Evolutionary conservation across 2,329 filamentous ascomycete genomes (phyloP).

Genomic region (Colletotrichum sp.): DNA sequence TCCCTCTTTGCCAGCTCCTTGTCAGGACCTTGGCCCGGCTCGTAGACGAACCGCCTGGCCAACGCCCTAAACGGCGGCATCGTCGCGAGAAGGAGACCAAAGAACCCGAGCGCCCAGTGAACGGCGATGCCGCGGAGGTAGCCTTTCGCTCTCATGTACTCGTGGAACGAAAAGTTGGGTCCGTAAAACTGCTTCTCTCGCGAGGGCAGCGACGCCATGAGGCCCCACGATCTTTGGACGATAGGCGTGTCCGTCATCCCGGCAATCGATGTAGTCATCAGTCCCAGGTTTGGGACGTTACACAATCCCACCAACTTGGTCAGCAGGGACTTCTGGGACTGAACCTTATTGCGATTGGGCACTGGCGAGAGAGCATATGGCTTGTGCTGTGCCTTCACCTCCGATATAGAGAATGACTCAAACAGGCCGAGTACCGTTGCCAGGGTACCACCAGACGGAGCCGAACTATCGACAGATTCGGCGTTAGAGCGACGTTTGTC

Average conservation of each 20-base stretch:
- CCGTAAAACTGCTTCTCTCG: slow-evolving; percentile 58
- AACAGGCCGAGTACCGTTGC: slow-evolving; percentile 67
- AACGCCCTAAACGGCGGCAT: slow-evolving; percentile 50
- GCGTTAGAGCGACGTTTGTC: slow-evolving; percentile 2
- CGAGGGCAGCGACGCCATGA: slow-evolving; percentile 49
- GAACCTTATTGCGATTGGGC: slow-evolving; percentile 40
- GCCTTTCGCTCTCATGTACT: slow-evolving; percentile 57
- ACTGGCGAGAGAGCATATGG: slow-evolving; percentile 65
- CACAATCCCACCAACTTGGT: slow-evolving; percentile 55
- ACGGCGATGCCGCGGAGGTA: slow-evolving; percentile 52
- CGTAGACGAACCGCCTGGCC: slow-evolving; percentile 45
- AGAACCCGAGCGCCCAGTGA: slow-evolving; percentile 52
- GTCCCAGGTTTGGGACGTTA: slow-evolving; percentile 55
- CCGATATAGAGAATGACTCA: slow-evolving; percentile 53
- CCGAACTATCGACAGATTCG: slow-evolving; percentile 35
- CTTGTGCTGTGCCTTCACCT: slow-evolving; percentile 47
- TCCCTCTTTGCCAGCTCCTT: slow-evolving; percentile 61
- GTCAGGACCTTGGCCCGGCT: slow-evolving; percentile 60
- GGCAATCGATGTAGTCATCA: slow-evolving; percentile 57
- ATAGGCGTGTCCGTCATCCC: slow-evolving; percentile 55
- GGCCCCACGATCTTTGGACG: slow-evolving; percentile 67
- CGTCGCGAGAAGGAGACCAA: slow-evolving; percentile 47
- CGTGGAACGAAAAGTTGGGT: slow-evolving; percentile 61
- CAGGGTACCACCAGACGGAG: slow-evolving; percentile 70
- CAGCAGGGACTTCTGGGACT: slow-evolving; percentile 36